Percentiles rank a stretch among this genome's conserved stretches.
These are phyloP conservation scores for Torrubiella hemipterigena DNA, from an alignment of 2,329 filamentous ascomycete species.

Conservation along the genomic window DNA sequence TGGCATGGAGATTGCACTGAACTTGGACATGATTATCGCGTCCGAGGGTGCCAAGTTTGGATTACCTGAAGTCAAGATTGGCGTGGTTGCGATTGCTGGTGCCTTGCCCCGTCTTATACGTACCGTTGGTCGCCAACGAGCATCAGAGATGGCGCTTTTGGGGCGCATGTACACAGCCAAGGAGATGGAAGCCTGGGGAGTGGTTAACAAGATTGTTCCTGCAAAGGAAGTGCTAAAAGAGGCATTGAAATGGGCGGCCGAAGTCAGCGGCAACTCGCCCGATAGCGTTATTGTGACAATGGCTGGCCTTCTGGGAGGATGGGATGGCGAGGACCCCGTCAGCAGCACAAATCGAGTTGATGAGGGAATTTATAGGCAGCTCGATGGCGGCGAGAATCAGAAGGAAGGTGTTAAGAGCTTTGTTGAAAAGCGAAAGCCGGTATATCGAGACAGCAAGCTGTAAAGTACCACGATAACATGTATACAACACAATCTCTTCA, in stretches of 20 bases:
- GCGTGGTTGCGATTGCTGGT: conserved; percentile 60
- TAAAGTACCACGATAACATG: too few relatives aligned
- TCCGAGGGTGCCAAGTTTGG: conserved; percentile 46
- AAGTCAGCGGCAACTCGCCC: conserved; percentile 56
- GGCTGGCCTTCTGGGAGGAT: conserved; percentile 59
- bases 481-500: too few relatives aligned
- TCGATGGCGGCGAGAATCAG: conserved; percentile 60
- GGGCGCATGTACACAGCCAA: conserved; percentile 46
- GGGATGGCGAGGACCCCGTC: conserved; percentile 57
- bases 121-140: conserved; percentile 55
- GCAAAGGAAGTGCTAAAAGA: conserved; percentile 36
- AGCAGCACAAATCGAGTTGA: conserved; percentile 46
- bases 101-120: conserved; percentile 55
- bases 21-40: conserved; percentile 62
- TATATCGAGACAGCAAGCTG: conserved; percentile 54
- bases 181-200: conserved; percentile 52
- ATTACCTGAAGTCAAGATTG: conserved; percentile 59
- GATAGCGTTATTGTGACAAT: conserved; percentile 66
- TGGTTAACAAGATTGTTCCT: conserved; percentile 55
- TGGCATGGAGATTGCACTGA: conserved; percentile 65
- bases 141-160: conserved; percentile 58
- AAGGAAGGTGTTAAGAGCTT: conserved; percentile 64
- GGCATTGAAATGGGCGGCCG: conserved; percentile 48
- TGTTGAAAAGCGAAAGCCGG: conserved; percentile 60
- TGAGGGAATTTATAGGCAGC: conserved; percentile 43